Conservation (phyloP, 345 rosid genomes). For the Brassica juncea region DNA sequence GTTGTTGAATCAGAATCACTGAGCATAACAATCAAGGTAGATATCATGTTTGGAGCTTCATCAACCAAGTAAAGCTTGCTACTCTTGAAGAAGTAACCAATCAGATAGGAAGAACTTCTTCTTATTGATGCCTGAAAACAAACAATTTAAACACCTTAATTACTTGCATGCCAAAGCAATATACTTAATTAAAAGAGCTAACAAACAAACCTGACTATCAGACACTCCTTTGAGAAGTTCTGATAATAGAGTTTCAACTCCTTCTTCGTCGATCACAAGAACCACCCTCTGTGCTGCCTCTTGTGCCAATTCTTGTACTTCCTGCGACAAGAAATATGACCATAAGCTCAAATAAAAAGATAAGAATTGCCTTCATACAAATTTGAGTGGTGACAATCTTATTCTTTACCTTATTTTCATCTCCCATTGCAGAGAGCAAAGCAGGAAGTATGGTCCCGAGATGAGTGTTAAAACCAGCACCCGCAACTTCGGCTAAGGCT, state of each 20-base stretch:
- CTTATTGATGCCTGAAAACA: conserved; percentile 78
- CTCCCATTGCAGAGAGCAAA: conserved; percentile 84
- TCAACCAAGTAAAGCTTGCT: conserved; percentile 93
- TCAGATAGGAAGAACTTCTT: conserved; percentile 84
- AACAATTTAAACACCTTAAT: conserved; percentile 11
- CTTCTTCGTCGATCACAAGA: conserved; percentile 91
- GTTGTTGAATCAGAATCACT: conserved; percentile 87
- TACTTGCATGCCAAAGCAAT: conserved; percentile 6
- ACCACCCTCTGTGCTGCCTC: conserved; percentile 88
- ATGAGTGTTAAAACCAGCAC: conserved; percentile 84
- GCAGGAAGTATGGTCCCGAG: conserved; percentile 92
- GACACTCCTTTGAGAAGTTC: conserved; percentile 88
- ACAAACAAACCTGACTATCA: conserved; percentile 64
- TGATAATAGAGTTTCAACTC: conserved; percentile 69
- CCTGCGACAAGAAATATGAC: conserved; percentile 47
- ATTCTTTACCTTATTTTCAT: conserved; percentile 59
- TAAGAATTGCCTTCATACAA: conserved; percentile 10
- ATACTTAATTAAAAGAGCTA: conserved; percentile 14
- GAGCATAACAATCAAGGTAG: conserved; percentile 82
- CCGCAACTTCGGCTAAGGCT: conserved; percentile 97
- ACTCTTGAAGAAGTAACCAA: conserved; percentile 86
- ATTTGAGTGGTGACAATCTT: conserved; percentile 1
- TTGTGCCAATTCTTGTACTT: conserved; percentile 81
- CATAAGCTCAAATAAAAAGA: conserved; percentile 5
- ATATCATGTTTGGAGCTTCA: conserved; percentile 92